phyloP scores from a whole-genome alignment of 495 filamentous ascomycete genomes.

The Penicillium desertorum region DNA sequence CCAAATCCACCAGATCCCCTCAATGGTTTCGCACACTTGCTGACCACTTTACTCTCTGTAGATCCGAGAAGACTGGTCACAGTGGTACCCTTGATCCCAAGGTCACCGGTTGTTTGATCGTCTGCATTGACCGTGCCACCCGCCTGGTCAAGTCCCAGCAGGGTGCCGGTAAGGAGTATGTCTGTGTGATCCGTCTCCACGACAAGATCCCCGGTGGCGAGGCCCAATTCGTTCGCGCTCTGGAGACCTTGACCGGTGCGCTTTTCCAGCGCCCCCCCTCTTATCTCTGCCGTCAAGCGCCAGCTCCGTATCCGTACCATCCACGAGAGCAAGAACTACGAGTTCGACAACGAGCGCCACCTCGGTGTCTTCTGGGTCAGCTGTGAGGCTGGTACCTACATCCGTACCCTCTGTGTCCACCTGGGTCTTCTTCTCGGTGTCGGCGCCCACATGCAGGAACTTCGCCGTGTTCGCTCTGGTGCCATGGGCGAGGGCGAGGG shows the following conservation, averaged over 20 bases:
- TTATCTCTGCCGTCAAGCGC: constrained; percentile 98
- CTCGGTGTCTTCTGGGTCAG: constrained; percentile 99
- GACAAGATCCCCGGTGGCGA: constrained; percentile 89
- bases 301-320: constrained; percentile 96
- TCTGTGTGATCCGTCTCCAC: constrained; percentile 86
- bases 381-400: constrained; percentile 98
- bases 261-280: constrained; percentile 95
- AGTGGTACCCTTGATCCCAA: constrained; percentile 96
- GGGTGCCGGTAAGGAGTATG: constrained; percentile 89
- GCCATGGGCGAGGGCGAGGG: constrained; percentile 87
- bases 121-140: constrained; percentile 93
- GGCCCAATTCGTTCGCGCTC: constrained; percentile 81
- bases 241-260: constrained; percentile 92
- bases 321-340: constrained; percentile 88
- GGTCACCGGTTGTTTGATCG: constrained; percentile 91
- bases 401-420: constrained; percentile 96
- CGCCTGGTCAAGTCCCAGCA: constrained; percentile 98
- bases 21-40: constrained; percentile 11
- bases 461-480: constrained; percentile 87
- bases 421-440: constrained; percentile 89
- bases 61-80: constrained; percentile 95
- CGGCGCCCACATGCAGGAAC: constrained; percentile 98
- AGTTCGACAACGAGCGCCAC: constrained; percentile 97
- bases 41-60: constrained; percentile 37
- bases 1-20: background rate